phyloP scores from a whole-genome alignment of 78 protist genomes.

The Protostelium mycophagum region DNA sequence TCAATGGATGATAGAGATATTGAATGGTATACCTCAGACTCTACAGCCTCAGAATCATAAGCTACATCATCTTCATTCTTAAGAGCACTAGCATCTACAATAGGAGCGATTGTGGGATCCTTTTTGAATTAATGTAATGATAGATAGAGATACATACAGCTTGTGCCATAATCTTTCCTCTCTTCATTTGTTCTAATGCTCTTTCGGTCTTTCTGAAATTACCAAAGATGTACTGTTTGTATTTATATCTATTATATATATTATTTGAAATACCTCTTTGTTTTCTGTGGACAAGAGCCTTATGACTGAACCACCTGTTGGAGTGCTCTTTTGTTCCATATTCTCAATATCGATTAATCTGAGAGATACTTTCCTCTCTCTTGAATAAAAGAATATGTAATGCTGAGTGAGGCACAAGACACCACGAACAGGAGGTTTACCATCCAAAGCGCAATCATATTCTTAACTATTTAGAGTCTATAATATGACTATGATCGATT shows the following conservation, averaged over 20 bases:
- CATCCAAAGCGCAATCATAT: neutral
- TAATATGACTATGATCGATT: neutral
- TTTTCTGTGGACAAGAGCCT: neutral
- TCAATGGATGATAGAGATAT: too few species aligned
- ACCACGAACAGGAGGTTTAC: neutral
- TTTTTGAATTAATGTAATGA: too few species aligned
- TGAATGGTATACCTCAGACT: too few species aligned
- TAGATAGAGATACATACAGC: neutral
- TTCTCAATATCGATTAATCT: neutral
- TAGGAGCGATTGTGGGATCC: neutral
- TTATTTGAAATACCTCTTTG: too few species aligned
- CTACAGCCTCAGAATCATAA: neutral
- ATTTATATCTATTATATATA: neutral
- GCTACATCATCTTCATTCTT: neutral
- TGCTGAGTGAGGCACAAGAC: neutral
- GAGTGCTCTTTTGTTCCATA: neutral
- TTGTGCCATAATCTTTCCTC: neutral
- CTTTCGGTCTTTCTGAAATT: neutral
- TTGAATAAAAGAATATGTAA: neutral
- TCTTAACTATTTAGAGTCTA: neutral
- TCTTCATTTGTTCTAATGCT: neutral
- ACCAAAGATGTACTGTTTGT: neutral
- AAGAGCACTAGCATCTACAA: neutral
- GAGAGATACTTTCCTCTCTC: neutral
- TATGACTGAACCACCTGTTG: neutral